A percentile compares a stretch with the other conserved stretches of the same genome.
phyloP scores from a whole-genome alignment of 306 rosid genomes.

The Pterocarpus santalinus region DNA sequence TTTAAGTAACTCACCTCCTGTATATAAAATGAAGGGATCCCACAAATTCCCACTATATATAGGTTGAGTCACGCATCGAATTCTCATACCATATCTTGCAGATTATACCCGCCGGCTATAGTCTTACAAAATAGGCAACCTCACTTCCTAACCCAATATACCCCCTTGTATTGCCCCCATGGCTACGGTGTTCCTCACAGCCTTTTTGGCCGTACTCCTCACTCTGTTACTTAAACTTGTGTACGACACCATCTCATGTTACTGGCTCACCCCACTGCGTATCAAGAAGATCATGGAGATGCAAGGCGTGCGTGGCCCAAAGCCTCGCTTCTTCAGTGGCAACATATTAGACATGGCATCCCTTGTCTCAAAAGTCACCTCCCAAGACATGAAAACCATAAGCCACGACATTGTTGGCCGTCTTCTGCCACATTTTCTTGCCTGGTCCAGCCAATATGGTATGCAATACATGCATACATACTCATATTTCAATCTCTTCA shows the following conservation, averaged over 20 bases:
- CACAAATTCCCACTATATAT: conserved; percentile 39
- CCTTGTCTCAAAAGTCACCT: conserved; percentile 68
- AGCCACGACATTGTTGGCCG: conserved; percentile 87
- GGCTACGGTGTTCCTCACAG: conserved; percentile 55
- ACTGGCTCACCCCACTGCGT: conserved; percentile 75
- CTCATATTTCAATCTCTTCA: no score
- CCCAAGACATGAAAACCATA: conserved; percentile 76
- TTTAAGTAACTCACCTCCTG: neutral
- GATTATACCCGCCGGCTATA: neutral
- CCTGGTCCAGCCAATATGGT: conserved; percentile 87
- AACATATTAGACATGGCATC: conserved; percentile 79
- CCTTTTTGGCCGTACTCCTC: conserved; percentile 45
- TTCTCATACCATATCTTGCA: conserved; percentile 6
- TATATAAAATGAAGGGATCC: neutral
- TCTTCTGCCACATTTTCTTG: conserved; percentile 80
- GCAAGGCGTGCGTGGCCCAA: conserved; percentile 93
- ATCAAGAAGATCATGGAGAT: conserved; percentile 77
- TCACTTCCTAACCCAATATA: conserved; percentile 3
- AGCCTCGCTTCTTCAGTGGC: conserved; percentile 72
- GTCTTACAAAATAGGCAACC: neutral
- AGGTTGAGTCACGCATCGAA: conserved; percentile 38
- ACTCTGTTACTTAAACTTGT: conserved; percentile 56
- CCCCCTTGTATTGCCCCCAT: conserved; percentile 20
- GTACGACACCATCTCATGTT: conserved; percentile 64
- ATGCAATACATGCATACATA: neutral